These are phyloP conservation scores for Corinectria fuckeliana DNA, from an alignment of 2,329 filamentous ascomycete species.

Conservation along the genomic window DNA sequence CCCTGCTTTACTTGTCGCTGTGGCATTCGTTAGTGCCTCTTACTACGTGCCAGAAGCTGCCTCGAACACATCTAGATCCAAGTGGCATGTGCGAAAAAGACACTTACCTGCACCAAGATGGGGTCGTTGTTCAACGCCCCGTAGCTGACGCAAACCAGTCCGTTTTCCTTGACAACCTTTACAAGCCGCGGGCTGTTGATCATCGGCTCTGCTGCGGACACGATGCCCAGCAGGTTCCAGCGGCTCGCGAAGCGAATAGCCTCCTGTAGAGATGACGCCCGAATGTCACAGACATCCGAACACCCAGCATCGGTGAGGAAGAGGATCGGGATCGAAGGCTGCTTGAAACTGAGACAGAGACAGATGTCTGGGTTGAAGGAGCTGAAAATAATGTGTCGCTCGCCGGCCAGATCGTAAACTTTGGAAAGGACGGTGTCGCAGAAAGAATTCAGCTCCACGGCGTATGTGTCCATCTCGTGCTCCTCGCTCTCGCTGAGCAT, in stretches of 20 bases:
- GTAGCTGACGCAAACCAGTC: conserved; percentile 93
- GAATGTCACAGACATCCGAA: conserved; percentile 82
- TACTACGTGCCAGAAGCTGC: background rate
- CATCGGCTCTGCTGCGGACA: conserved; percentile 85
- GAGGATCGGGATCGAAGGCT: conserved; percentile 93
- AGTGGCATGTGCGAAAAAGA: background rate
- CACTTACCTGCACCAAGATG: conserved; percentile 79
- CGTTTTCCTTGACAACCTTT: conserved; percentile 90
- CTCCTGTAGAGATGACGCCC: conserved; percentile 91
- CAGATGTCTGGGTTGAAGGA: conserved; percentile 98
- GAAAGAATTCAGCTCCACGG: conserved; percentile 94
- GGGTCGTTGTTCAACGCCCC: conserved; percentile 90
- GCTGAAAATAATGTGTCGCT: conserved; percentile 94
- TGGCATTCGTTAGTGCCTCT: conserved; percentile 21
- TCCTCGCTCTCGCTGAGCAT: conserved; percentile 96
- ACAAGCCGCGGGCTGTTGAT: conserved; percentile 90
- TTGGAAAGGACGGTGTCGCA: conserved; percentile 90
- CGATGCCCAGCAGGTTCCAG: conserved; percentile 94
- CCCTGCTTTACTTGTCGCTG: conserved; percentile 91
- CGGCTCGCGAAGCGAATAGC: conserved; percentile 92
- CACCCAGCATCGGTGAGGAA: conserved; percentile 92
- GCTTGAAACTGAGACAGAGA: conserved; percentile 92
- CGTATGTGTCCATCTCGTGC: conserved; percentile 96
- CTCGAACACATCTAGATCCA: background rate
- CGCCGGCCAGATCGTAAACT: conserved; percentile 83